Conservation (phyloP, 1,284 basidiomycete species). For the Moesziomyces antarcticus region DNA sequence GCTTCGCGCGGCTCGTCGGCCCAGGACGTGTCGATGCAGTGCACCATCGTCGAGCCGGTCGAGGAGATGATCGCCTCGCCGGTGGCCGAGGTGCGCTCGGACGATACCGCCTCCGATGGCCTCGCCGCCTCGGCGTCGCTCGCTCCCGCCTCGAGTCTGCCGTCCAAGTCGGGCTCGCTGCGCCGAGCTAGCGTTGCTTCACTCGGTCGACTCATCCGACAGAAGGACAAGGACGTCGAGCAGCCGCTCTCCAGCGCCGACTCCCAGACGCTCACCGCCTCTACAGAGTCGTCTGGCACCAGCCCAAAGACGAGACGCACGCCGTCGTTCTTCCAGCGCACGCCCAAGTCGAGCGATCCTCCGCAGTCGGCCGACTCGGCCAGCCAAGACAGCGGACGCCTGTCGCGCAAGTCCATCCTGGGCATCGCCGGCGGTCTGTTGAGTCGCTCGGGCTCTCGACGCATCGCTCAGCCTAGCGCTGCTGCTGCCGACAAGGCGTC, state of each 20-base stretch:
- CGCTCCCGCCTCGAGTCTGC: conserved; percentile 1
- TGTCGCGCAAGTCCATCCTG: conserved; percentile 59
- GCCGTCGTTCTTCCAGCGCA: conserved; percentile 49
- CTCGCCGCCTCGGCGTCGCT: conserved; percentile 3
- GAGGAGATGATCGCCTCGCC: conserved; percentile 28
- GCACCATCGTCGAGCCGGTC: conserved; percentile 18
- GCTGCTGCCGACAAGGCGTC: conserved; percentile 7
- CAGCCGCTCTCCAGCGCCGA: conserved; percentile 7
- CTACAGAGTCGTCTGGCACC: conserved; percentile 21
- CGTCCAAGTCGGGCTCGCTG: conserved; percentile 23
- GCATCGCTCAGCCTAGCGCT: conserved; percentile 4
- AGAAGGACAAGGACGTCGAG: conserved; percentile 31
- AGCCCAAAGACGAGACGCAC: conserved; percentile 51
- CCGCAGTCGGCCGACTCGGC: conserved; percentile 10
- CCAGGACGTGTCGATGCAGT: conserved; percentile 26
- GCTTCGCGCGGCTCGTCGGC: conserved; percentile 26
- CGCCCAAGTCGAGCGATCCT: conserved; percentile 40
- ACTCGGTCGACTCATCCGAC: conserved; percentile 28
- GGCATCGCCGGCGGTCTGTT: conserved; percentile 50
- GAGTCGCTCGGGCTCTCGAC: conserved; percentile 37
- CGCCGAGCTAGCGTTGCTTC: conserved; percentile 39
- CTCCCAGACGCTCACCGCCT: conserved; percentile 14
- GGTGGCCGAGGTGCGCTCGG: background rate
- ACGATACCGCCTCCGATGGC: conserved; percentile 1
- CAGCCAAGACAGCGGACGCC: conserved; percentile 40